Percentiles rank a stretch among this genome's conserved stretches.
phyloP scores from a whole-genome alignment of 257 asterid genomes.

The Linaria vulgaris region DNA sequence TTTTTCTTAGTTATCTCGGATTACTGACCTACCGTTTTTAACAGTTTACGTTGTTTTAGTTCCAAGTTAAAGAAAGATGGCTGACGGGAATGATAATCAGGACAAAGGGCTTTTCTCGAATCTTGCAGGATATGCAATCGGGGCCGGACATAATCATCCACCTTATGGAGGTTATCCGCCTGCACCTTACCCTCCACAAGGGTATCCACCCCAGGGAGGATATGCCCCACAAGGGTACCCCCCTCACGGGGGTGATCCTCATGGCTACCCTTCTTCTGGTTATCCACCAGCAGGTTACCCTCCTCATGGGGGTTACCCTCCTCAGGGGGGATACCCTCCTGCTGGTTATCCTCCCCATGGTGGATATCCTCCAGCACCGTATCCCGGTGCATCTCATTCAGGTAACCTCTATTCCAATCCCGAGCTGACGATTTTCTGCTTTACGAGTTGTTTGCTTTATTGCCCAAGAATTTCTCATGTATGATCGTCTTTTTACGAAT shows the following conservation, averaged over 20 bases:
- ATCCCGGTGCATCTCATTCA: conserved; percentile 59
- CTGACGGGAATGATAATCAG: conserved; percentile 39
- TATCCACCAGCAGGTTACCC: too few species aligned
- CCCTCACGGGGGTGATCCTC: too few species aligned
- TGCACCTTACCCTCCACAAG: conserved; percentile 29
- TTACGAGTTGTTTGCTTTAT: conserved; percentile 4
- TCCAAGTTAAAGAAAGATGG: conserved; percentile 39
- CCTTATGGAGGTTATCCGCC: conserved; percentile 51
- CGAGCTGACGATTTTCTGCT: neutral
- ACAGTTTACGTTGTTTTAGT: conserved; percentile 12
- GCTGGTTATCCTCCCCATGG: conserved; percentile 40
- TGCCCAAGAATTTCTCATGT: neutral
- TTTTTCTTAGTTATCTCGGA: too few species aligned
- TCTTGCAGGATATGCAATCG: conserved; percentile 60
- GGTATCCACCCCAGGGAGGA: too few species aligned
- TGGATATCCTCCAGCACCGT: conserved; percentile 45
- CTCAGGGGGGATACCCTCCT: conserved; percentile 52
- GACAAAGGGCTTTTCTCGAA: conserved; percentile 75
- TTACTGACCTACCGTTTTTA: too few species aligned
- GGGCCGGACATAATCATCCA: conserved; percentile 36
- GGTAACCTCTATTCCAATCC: conserved; percentile 33
- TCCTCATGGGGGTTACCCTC: too few species aligned
- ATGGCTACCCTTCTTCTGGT: conserved; percentile 54
- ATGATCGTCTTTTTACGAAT: neutral
- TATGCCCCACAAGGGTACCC: too few species aligned